phyloP scores from a whole-genome alignment of 148 eudicot species.

The Spergularia marina region DNA sequence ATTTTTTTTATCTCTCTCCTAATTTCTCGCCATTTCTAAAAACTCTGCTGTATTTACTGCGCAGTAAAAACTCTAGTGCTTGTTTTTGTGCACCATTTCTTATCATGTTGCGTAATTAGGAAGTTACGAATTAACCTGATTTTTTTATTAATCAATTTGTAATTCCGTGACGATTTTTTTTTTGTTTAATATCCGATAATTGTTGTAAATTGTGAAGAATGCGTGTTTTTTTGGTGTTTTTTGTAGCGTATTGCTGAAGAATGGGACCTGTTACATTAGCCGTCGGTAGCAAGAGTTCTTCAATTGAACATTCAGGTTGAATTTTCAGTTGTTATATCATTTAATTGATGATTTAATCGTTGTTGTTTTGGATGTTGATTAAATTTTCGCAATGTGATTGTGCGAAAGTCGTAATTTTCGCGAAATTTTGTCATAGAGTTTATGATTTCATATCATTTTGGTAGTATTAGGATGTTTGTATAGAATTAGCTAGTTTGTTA shows the following conservation, averaged over 20 bases:
- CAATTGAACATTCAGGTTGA: slow-evolving; percentile 42
- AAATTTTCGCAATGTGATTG: neutral
- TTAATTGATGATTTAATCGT: neutral
- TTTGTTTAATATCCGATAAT: neutral
- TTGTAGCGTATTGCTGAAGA: neutral
- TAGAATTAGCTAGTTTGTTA: too few species aligned
- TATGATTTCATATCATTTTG: too few species aligned
- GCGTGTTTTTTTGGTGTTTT: neutral
- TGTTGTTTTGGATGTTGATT: too few species aligned
- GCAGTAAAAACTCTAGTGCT: too few species aligned
- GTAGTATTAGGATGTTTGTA: too few species aligned
- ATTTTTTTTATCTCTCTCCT: neutral
- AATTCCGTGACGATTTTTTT: neutral
- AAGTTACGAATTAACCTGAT: too few species aligned
- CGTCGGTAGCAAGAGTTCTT: slow-evolving; percentile 41
- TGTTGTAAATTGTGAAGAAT: neutral
- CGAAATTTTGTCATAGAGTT: neutral
- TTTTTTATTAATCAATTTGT: neutral
- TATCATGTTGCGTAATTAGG: too few species aligned
- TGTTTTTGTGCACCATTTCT: too few species aligned
- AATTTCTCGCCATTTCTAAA: neutral
- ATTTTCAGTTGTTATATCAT: neutral
- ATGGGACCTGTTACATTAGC: slow-evolving; percentile 59
- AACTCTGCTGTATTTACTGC: neutral
- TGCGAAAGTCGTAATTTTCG: neutral